Base-by-base conservation (phyloP, 371 early-diverging fungal species). In the Blakeslea trispora region DNA sequence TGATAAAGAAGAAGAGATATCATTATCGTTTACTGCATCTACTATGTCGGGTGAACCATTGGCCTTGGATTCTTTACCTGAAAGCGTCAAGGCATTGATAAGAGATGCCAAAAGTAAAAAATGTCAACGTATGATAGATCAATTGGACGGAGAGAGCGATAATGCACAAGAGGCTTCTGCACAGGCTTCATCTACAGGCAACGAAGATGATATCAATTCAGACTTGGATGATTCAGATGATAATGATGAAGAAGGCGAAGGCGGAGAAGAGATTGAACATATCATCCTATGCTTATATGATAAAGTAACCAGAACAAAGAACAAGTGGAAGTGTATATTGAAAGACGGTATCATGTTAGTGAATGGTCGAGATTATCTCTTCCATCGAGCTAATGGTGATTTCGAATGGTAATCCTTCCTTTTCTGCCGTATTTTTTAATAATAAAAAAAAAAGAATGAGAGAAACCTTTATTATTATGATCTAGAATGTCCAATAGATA, bases 251-350 rank as follows among this genome's bases (percentile, higher is more conserved):
- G 93, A 89, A 45, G 90, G 85, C 5, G 92, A 89, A 42, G 91
- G 87, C 42, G 86, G 77, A 28, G 88, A 87, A 59, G 93, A 93
- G 23, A 79, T 86, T 35, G 90, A 86, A 45, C 87, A 97, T 63
- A 87, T 95, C 53, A 91, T 96, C 32, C 68, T 98, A 37, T 98
- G 97, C 66, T 92, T 94, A 63, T 97, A 94, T 70, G 98, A 97
- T 66, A 97, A 97, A 77, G 91, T 85, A 28, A 87, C 88, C 17
- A 87, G 97, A 57, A 93, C 93, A 58, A 97, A 95, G 77, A 98
- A 95, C 83, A 94, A 94, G 77, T 98, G 97, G 97, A 94, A 95
- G 82, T 95, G 96, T 67, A 86, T 90, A 9, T 80, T 98, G 44
- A 91, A 91, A 71, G 98, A 97, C 64, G 98, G 98, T 23, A 92